Evolutionary conservation across 2,329 filamentous ascomycete species (phyloP).

Genomic region (Aotearoamyces nothofagi): DNA sequence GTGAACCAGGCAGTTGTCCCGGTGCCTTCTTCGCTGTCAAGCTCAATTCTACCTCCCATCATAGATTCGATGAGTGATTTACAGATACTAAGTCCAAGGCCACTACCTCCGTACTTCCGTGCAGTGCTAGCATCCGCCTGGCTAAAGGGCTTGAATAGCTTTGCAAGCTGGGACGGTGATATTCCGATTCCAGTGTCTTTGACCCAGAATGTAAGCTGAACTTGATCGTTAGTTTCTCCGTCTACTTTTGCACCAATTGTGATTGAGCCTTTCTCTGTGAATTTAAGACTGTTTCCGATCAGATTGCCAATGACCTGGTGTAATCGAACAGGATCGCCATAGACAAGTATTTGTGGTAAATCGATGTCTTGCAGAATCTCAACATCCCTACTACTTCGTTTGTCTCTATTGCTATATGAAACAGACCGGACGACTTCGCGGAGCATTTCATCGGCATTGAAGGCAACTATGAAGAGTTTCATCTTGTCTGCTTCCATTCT

Average conservation of each 20-base stretch:
- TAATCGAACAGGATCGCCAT: constrained; percentile 49
- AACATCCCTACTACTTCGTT: constrained; percentile 46
- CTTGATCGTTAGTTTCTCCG: constrained; percentile 51
- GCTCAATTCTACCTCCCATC: constrained; percentile 72
- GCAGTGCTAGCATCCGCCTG: constrained; percentile 87
- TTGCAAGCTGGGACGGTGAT: constrained; percentile 63
- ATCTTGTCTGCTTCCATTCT: constrained; percentile 78
- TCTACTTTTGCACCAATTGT: constrained; percentile 67
- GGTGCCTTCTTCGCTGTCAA: constrained; percentile 59
- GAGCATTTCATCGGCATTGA: constrained; percentile 44
- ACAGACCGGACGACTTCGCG: constrained; percentile 50
- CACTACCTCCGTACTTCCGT: constrained; percentile 81
- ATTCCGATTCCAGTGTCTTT: constrained; percentile 88
- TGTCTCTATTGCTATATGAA: constrained; percentile 49
- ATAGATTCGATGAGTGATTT: constrained; percentile 88
- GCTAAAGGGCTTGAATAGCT: constrained; percentile 83
- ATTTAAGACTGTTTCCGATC: constrained; percentile 87
- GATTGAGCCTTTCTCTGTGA: constrained; percentile 74
- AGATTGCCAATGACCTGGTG: constrained; percentile 66
- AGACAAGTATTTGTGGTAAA: constrained; percentile 42
- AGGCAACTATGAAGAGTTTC: constrained; percentile 60
- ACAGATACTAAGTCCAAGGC: constrained; percentile 83
- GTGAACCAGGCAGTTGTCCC: constrained; percentile 68
- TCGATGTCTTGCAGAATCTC: constrained; percentile 56
- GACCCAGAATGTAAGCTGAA: constrained; percentile 72